Conservation (phyloP, 352 stramenopile genomes). For the Blastocystis sp. region DNA sequence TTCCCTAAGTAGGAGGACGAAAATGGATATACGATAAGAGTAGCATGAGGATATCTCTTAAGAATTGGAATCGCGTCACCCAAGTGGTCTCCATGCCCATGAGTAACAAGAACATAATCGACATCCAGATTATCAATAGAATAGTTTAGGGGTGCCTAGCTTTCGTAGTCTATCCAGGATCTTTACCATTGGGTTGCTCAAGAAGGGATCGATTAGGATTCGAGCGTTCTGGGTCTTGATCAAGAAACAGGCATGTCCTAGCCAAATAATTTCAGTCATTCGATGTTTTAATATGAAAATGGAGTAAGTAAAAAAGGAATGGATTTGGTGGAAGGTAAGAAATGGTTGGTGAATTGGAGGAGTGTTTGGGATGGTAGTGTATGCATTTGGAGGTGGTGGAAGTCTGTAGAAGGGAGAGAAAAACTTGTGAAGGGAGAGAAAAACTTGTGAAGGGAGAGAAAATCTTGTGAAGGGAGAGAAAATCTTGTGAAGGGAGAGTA, state of each 20-base stretch:
- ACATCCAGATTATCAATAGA: not conserved
- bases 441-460: not conserved
- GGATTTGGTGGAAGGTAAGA: too few species aligned
- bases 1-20: not conserved
- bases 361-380: not conserved
- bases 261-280: constrained; percentile 51
- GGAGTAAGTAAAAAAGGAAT: too few species aligned
- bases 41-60: not conserved
- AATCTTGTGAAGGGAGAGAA: not conserved
- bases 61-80: constrained; percentile 23
- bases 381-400: not conserved
- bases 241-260: constrained; percentile 56
- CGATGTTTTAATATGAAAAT: too few species aligned
- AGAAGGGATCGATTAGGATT: constrained; percentile 48
- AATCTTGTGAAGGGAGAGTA: not conserved
- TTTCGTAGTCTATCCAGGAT: not conserved
- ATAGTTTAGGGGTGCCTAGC: not conserved
- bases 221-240: constrained; percentile 9
- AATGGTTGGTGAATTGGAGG: too few species aligned
- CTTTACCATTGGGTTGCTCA: constrained; percentile 35
- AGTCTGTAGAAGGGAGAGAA: not conserved
- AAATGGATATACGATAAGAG: not conserved
- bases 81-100: constrained; percentile 47
- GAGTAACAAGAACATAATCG: constrained; percentile 58
- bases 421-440: not conserved